These are phyloP conservation scores for Chrysanthemum lavandulifolium DNA, from an alignment of 129 eudicot species.

Conservation along the genomic window DNA sequence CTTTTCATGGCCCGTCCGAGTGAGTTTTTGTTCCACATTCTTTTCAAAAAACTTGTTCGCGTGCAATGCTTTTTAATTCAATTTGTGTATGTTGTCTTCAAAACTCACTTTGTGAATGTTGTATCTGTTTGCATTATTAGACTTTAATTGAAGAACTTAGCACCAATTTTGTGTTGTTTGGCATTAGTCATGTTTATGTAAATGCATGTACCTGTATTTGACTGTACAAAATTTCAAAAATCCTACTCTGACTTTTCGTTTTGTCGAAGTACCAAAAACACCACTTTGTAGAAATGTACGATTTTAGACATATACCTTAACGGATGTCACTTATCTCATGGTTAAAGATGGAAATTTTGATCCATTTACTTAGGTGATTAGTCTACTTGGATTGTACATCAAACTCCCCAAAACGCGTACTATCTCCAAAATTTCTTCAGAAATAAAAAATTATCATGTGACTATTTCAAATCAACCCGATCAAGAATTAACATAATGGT, in stretches of 20 bases:
- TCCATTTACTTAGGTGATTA: no score
- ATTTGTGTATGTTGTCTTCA: not conserved
- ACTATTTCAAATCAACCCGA: no score
- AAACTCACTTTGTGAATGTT: not conserved
- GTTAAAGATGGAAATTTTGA: not conserved
- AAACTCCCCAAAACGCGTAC: no score
- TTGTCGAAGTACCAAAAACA: not conserved
- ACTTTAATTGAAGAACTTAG: not conserved
- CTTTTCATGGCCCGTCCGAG: slow-evolving; percentile 22
- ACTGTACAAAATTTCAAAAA: not conserved
- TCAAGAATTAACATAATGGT: not conserved
- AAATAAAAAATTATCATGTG: no score
- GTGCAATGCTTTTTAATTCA: not conserved
- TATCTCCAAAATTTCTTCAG: no score
- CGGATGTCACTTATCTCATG: not conserved
- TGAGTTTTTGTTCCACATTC: slow-evolving; percentile 20
- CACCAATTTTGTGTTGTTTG: not conserved
- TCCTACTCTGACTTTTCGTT: not conserved
- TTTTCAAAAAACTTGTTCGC: not conserved
- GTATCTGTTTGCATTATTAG: not conserved
- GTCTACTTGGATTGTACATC: no score
- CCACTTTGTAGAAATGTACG: not conserved
- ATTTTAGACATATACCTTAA: not conserved
- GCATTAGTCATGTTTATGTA: not conserved
- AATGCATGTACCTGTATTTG: not conserved